Base-by-base conservation (phyloP, 2,329 filamentous ascomycete genomes). In the Aspergillus sp. region DNA sequence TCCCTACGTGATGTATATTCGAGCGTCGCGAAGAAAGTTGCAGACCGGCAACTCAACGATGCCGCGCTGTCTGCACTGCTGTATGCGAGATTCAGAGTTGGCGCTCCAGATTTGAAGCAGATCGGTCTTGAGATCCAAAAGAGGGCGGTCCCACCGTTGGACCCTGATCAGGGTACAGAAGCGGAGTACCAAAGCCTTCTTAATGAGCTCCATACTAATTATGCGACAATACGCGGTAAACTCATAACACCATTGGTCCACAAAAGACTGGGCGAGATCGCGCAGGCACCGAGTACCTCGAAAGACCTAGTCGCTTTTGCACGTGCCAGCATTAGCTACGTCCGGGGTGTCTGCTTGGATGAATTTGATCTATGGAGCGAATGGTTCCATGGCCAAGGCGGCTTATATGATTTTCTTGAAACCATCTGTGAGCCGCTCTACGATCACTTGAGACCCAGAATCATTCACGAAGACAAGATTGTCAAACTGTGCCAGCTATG, bases 11-110 rank as follows among this genome's bases (percentile, higher is more conserved):
- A 88, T 64, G 87, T 86, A 50, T 85, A 84, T 54, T 83, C 84
- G 50, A 88, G 85, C 67, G 87, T 87, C 51, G 83, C 83, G 23
- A 87, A 84, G 74, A 84, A 87, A 59, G 88, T 87, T 68, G 85
- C 87, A 38, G 86, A 89, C 64, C 83, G 85, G n/a, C 86, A 89
- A 66, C 77, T 90, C 47, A 91, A 89, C 64, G 89, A 91, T 64
- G 90, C 89, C 1, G 89, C 88, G 2, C 87, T 90, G 79, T 91
- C 89, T 23, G 87, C 89, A 9, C 76, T 91, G 8, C 77, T 91
- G 2, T 91, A 91, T 69, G 88, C 89, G 22, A 91, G 91, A 67
- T 91, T 91, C 64, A 82, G 88, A 28, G 85, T 89, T 25, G 86
- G 85, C 49, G 89, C 89, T 2, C 82, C 85, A 3, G 86, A 89